These are phyloP conservation scores for Tetradesmus lagerheimii DNA, from an alignment of 139 green algal species.

Conservation along the genomic window DNA sequence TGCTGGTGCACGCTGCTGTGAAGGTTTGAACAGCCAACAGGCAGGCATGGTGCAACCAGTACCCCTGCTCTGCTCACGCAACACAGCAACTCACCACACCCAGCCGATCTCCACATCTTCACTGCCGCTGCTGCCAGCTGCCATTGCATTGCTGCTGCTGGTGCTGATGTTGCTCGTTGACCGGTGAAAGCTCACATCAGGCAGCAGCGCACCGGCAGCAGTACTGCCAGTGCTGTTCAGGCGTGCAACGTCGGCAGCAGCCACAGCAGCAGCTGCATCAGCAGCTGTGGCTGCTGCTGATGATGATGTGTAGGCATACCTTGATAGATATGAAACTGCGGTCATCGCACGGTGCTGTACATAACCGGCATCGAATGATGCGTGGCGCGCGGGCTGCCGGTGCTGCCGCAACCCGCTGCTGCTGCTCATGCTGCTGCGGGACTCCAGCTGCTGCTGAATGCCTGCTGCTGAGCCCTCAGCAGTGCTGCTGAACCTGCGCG, in stretches of 20 bases:
- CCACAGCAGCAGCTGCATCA: background rate
- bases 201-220: background rate
- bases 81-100: background rate
- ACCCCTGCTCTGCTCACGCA: too few species aligned
- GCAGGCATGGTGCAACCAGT: too few species aligned
- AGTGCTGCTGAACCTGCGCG: background rate
- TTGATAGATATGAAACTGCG: background rate
- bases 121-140: background rate
- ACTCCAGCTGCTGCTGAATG: background rate
- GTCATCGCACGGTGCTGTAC: background rate
- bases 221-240: background rate
- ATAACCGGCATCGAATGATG: background rate
- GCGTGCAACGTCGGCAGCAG: background rate
- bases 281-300: background rate
- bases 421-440: background rate
- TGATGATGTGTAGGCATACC: background rate
- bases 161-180: background rate
- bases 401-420: background rate
- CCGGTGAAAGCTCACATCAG: background rate
- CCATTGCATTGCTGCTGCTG: background rate
- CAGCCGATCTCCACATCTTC: slow-evolving; percentile 1
- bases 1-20: too few species aligned
- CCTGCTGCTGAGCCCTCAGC: background rate
- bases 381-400: background rate
- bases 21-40: too few species aligned